phyloP scores from a whole-genome alignment of 768 basidiomycete species.

The Mycena galericulata region DNA sequence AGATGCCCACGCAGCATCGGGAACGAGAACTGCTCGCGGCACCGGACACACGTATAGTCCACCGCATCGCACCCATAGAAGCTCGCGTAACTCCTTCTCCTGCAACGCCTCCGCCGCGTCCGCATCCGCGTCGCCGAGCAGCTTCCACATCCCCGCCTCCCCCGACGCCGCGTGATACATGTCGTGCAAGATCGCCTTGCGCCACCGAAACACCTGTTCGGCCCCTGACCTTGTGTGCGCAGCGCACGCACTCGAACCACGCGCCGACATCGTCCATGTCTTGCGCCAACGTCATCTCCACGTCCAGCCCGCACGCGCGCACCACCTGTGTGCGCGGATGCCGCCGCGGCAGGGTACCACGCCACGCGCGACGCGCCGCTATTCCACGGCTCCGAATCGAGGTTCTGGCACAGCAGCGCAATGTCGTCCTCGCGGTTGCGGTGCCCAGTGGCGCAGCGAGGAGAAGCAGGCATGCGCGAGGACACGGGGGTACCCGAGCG shows the following conservation, averaged over 20 bases:
- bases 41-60: slow-evolving; percentile 33
- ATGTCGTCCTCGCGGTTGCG: slow-evolving; percentile 40
- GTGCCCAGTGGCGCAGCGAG: slow-evolving; percentile 36
- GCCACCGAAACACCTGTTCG: slow-evolving; percentile 39
- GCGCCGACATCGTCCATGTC: slow-evolving; percentile 36
- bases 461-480: slow-evolving; percentile 40
- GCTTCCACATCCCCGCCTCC: slow-evolving; percentile 27
- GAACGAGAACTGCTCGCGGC: slow-evolving; percentile 29
- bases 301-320: slow-evolving; percentile 31
- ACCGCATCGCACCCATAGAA: slow-evolving; percentile 3
- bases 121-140: slow-evolving; percentile 29
- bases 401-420: slow-evolving; percentile 29
- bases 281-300: slow-evolving; percentile 28
- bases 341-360: slow-evolving; percentile 31
- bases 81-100: slow-evolving; percentile 11
- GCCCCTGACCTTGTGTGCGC: slow-evolving; percentile 31
- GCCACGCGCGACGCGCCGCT: slow-evolving; percentile 29
- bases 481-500: slow-evolving; percentile 42
- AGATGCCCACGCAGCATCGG: slow-evolving; percentile 29
- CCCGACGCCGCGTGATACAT: slow-evolving; percentile 35
- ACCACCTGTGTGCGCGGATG: slow-evolving; percentile 34
- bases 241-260: slow-evolving; percentile 40
- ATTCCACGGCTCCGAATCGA: slow-evolving; percentile 40
- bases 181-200: slow-evolving; percentile 40
- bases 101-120: slow-evolving; percentile 35